Evolutionary conservation across 2,329 filamentous ascomycete genomes (phyloP).

Genomic region (Colletotrichum tofieldiae): DNA sequence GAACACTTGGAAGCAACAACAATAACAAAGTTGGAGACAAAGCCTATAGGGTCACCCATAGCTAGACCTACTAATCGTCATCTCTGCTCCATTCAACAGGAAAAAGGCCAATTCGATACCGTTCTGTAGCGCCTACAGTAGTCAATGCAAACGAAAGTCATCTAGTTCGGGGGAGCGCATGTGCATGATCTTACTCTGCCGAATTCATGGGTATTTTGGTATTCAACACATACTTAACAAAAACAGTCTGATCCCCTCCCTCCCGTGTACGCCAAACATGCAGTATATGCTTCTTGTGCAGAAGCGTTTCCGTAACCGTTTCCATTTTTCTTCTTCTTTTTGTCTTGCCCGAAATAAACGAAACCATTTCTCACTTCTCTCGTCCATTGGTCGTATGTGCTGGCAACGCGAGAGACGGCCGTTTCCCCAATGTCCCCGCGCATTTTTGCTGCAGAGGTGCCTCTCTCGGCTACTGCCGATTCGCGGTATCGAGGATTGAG

Average conservation of each 20-base stretch:
- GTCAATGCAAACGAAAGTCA: neutral
- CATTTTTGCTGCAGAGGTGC: neutral
- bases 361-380: neutral
- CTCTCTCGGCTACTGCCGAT: neutral
- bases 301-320: conserved; percentile 30
- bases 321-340: conserved; percentile 17
- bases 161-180: neutral
- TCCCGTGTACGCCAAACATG: conserved; percentile 43
- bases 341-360: neutral
- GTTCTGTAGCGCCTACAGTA: neutral
- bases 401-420: neutral
- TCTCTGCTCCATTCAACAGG: conserved; percentile 6
- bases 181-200: neutral
- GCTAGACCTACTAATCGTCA: conserved; percentile 28
- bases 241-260: conserved; percentile 40
- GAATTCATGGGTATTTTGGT: conserved; percentile 43
- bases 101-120: neutral
- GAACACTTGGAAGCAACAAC: conserved; percentile 3
- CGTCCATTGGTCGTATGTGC: neutral
- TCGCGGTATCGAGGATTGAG: neutral
- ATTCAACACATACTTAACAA: conserved; percentile 41
- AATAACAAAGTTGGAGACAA: conserved; percentile 11
- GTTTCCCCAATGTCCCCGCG: neutral
- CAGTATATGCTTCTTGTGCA: conserved; percentile 32
- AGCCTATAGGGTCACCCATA: conserved; percentile 9